Evolutionary conservation across 306 rosid species (phyloP), one percentile per base, ranked within the genome.

Genomic region (Vigna hirtella): DNA sequence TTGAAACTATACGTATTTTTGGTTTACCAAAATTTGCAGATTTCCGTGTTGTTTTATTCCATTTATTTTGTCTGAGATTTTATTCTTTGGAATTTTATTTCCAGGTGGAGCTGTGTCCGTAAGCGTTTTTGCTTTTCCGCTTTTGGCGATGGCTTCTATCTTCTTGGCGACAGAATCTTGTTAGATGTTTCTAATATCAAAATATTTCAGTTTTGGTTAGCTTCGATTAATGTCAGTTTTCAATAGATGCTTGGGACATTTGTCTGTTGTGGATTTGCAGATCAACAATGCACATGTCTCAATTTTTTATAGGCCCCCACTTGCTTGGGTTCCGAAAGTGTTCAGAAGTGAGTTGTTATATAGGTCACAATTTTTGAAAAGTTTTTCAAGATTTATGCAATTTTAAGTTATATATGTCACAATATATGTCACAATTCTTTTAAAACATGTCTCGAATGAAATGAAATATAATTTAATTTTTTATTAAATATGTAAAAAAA

Each of bases 91-190:
- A 69, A 59, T 70, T 63, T 32, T 53, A 81, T 76, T 67, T 77
- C 64, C 48, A 67, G 80, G 65, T 43, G 74, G 57, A 82, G 85
- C 53, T 61, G 51, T 61, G 30, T 53, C 14, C 53, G 1, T 3
- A 8, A 26, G 28, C 34, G n/a, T 77, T 57, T 12, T 42, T 32
- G 63, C 68, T 34, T 72, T 51, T 17, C 43, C 30, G 80, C 12
- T 58, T 65, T 73, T 66, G n/a, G 74, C 66, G 42, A 14, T 49
- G 66, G 7, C 49, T 64, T 22, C 34, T 9, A 56, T 55, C 24
- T 57, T 22, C n/a, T 57, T 9, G 1, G 42, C 11, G 18, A 30
- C 14, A 7, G 18, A 59, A 59, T 28, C 40, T 28, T 17, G 24
- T n/a, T 17, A 11, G 17, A 55, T 18, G 61, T 20, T 17, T 56